Conservation (phyloP, 331 rosid genomes). For the Acacia concinna region DNA sequence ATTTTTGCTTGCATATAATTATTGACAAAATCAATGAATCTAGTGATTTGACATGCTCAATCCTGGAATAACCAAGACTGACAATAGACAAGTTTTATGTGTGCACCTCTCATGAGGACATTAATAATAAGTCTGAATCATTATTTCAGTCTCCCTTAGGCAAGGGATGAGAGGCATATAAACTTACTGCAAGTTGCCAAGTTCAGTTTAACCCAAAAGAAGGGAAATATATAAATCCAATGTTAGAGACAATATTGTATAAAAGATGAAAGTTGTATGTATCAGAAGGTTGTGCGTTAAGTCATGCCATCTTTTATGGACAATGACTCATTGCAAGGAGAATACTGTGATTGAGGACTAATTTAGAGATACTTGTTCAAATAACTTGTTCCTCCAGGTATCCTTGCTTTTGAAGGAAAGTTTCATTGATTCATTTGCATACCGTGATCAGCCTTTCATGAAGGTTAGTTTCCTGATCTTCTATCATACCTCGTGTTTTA, state of each 20-base stretch:
- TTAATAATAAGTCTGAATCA: background rate
- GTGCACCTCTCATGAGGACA: slow-evolving; percentile 10
- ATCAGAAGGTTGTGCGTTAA: background rate
- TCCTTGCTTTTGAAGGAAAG: slow-evolving; percentile 98
- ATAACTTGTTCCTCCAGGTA: slow-evolving; percentile 56
- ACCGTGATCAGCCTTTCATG: slow-evolving; percentile 88
- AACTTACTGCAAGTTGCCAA: background rate
- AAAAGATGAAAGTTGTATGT: background rate
- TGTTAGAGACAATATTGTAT: slow-evolving; percentile 7
- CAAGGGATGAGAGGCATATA: slow-evolving; percentile 10
- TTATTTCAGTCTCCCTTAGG: background rate
- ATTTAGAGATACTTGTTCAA: slow-evolving; percentile 28
- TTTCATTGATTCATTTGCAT: slow-evolving; percentile 84
- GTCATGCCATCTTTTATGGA: slow-evolving; percentile 16
- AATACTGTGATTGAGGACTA: slow-evolving; percentile 13
- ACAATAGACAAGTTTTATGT: slow-evolving; percentile 3
- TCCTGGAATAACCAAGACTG: background rate
- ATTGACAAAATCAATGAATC: background rate
- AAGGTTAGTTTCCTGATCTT: slow-evolving; percentile 63
- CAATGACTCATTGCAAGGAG: slow-evolving; percentile 7
- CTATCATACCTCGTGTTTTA: slow-evolving; percentile 10
- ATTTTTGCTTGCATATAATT: background rate
- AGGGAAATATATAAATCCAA: background rate
- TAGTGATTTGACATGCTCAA: slow-evolving; percentile 15
- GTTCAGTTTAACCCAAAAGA: slow-evolving; percentile 20